Evolutionary conservation across 169 alveolate genomes (phyloP), one percentile per base, ranked within the genome.

Genomic region (Plasmodium inui): DNA sequence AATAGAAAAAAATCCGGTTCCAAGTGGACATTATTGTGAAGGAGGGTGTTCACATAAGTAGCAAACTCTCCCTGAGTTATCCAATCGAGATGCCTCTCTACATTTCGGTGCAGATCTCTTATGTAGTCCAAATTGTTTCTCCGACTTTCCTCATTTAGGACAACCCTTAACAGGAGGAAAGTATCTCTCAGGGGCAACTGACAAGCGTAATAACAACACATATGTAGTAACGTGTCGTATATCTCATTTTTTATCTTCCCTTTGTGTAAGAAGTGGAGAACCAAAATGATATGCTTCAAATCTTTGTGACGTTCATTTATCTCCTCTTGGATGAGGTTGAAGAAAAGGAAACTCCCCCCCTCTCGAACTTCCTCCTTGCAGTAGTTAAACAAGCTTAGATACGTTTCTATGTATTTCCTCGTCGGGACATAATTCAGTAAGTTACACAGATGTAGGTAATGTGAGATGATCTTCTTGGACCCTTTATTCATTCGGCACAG

Each of bases 301-400:
- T 89, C 90, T 81, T 89, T 89, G 32, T 28, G 67, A 30, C 39
- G 39, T 57, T 8, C 22, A 44, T 89, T 81, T 22, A 83, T 34
- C 46, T 89, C 94, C 72, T 89, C 94, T 89, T 89, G 84, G 72
- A 81, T 22, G 80, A 89, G 39, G 19, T 89, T 89, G 34, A 89
- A 30, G 7, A 30, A 73, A 67, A 80, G 72, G 34, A 55, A 78
- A 53, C 2, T 50, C 3, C 3, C 30, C 3, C 1, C 46, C 0
- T 78, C 50, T 74, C 8, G 14, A 19, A 4, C 32, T 37, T 50
- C 57, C 17, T 76, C 37, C 5, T 85, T 57, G 41, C 37, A 34
- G 22, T 9, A 50, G 26, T 46, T 34, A 86, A 86, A 86, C 30
- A 57, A 6, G 1, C 32, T 70, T 79, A 46, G 1, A 39, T 89